These are phyloP conservation scores for Adansonia rubrostipa DNA, from an alignment of 441 rosid species.

Conservation along the genomic window DNA sequence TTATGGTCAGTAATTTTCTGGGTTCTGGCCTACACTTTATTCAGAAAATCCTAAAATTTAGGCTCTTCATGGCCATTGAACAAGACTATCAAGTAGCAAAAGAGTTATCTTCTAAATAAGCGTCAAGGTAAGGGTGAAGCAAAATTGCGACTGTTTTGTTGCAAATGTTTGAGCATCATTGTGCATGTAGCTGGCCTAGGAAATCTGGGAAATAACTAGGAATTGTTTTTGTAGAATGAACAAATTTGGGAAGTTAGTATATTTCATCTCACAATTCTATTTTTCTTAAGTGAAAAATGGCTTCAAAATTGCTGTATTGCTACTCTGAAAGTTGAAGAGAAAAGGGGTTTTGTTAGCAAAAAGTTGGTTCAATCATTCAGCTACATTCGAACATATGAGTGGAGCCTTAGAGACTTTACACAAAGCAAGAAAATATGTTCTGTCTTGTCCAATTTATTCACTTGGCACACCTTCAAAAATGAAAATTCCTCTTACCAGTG, in stretches of 20 bases:
- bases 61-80: not conserved
- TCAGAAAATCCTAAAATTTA: not conserved
- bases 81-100: too few relatives aligned
- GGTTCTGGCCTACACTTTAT: conserved; percentile 9
- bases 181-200: not conserved
- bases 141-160: not conserved
- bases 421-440: not conserved
- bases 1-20: not conserved
- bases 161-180: not conserved
- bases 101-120: not conserved
- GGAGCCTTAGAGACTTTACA: not conserved
- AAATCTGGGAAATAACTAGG: not conserved
- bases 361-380: not conserved
- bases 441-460: not conserved
- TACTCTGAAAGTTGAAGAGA: conserved; percentile 8
- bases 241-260: not conserved
- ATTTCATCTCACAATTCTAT: not conserved
- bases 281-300: not conserved
- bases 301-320: not conserved
- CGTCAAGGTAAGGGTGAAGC: not conserved
- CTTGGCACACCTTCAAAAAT: too few relatives aligned
- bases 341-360: not conserved
- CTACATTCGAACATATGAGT: not conserved
- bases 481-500: not conserved
- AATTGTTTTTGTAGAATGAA: not conserved